phyloP scores from a whole-genome alignment of 78 protist species.

The Dictyostelium purpureum region DNA sequence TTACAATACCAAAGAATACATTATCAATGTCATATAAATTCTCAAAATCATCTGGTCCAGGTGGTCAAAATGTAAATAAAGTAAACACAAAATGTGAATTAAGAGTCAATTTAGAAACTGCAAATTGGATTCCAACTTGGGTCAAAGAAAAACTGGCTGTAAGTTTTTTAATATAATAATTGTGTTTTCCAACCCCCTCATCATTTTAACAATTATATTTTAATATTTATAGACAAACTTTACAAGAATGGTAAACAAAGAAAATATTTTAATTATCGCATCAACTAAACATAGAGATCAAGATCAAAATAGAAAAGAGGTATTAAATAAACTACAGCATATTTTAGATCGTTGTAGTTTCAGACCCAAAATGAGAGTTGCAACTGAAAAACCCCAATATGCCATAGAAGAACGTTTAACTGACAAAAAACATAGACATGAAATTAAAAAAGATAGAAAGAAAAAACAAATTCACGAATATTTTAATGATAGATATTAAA shows the following conservation, averaged over 20 bases:
- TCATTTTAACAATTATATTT: too few relatives aligned
- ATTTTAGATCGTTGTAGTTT: slow-evolving; percentile 3
- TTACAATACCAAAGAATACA: too few relatives aligned
- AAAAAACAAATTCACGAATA: background rate
- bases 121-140: slow-evolving; percentile 68
- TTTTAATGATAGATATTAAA: background rate
- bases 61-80: slow-evolving; percentile 84
- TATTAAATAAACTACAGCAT: slow-evolving; percentile 38
- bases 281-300: slow-evolving; percentile 41
- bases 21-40: too few relatives aligned
- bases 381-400: slow-evolving; percentile 42
- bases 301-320: slow-evolving; percentile 5
- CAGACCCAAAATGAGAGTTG: slow-evolving; percentile 46
- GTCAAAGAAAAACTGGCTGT: slow-evolving; percentile 31
- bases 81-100: slow-evolving; percentile 73
- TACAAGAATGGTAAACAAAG: slow-evolving; percentile 26
- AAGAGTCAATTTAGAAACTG: slow-evolving; percentile 25
- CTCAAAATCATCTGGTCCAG: slow-evolving; percentile 71
- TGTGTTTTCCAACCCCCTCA: background rate
- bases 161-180: background rate
- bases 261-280: slow-evolving; percentile 51
- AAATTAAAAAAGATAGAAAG: slow-evolving; percentile 11
- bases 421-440: slow-evolving; percentile 8
- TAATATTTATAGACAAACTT: background rate
- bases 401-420: slow-evolving; percentile 43